A percentile compares a stretch with the other conserved stretches of the same genome.
Conservation (phyloP, 2,329 filamentous ascomycete species). For the Diaporthe citrichinensis region DNA sequence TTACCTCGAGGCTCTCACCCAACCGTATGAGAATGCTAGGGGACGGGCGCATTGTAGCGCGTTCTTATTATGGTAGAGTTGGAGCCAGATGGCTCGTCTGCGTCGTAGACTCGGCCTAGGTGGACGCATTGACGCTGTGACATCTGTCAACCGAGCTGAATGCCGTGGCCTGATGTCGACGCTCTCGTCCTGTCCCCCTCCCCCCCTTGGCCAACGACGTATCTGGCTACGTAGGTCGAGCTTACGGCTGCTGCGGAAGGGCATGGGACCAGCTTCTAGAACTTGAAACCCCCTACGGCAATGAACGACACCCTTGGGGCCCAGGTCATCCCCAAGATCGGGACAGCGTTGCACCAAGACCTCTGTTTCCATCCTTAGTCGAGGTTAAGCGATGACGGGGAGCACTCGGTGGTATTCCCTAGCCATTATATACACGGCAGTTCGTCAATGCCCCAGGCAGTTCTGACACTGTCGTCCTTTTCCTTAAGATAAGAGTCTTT, state of each 20-base stretch:
- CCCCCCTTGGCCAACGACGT: conserved; percentile 6
- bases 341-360: conserved; percentile 20
- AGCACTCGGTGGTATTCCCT: conserved; percentile 6
- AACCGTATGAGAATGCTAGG: neutral
- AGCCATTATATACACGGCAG: conserved; percentile 27
- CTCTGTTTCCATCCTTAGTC: conserved; percentile 25
- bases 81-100: conserved; percentile 5
- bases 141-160: conserved; percentile 28
- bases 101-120: conserved; percentile 18
- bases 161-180: conserved; percentile 16
- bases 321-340: conserved; percentile 9
- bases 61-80: neutral
- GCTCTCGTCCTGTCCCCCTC: conserved; percentile 5
- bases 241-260: neutral
- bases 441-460: neutral
- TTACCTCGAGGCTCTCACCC: neutral
- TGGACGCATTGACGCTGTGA: conserved; percentile 27
- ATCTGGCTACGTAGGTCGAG: conserved; percentile 1
- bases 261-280: conserved; percentile 29
- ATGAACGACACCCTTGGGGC: conserved; percentile 22
- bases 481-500: neutral
- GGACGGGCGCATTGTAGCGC: conserved; percentile 7
- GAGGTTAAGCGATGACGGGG: conserved; percentile 15
- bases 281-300: conserved; percentile 28
- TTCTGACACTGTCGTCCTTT: neutral